Evolutionary conservation across 805 yeast species (phyloP), one percentile per base, ranked within the genome.

Genomic region (Scheffersomyces lignosus): DNA sequence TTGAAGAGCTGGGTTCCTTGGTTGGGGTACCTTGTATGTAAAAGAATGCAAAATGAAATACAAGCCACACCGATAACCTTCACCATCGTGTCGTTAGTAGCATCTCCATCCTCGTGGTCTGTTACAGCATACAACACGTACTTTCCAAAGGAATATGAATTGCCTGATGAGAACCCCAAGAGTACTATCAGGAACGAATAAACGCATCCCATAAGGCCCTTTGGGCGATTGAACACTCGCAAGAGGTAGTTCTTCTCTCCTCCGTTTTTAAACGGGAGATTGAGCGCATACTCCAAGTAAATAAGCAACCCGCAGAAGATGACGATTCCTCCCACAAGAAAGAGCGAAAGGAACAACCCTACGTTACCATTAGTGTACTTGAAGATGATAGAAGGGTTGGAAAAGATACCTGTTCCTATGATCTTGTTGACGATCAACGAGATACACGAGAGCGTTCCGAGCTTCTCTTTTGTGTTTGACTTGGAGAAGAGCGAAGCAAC

Each of bases 61-160:
- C 77, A 69, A 1, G 52, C 57, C 15, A 75, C 71, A 8, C 80
- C 84, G 10, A 81, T 70, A 17, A 62, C 42, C 40, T 81, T 64
- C 8, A 75, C 70, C 66, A 40, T 20, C 3, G 31, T 29, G 42
- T 51, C 31, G 40, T 23, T 71, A 4, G 47, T 49, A 3, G 36
- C 34, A 8, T 43, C 51, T 8, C 48, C 48, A 4, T 51, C 51
- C 13, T 53, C 48, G 18, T 58, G 60, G 23, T 59, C 58, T 4
- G 54, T 42, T 17, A 58, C 36, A 3, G 71, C 65, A 40, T 45
- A 67, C 42, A 77, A 65, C 4, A 79, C 51, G 50, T 80, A 80
- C 39, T 77, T 70, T 3, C 87, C 87, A 56, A 81, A 79, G 0
- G 85, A 85, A 50, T 73, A 79, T 17, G 81, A 66, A 48, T 81